Conservation (phyloP, 2,329 filamentous ascomycete genomes). For the Exophiala aquamarina region DNA sequence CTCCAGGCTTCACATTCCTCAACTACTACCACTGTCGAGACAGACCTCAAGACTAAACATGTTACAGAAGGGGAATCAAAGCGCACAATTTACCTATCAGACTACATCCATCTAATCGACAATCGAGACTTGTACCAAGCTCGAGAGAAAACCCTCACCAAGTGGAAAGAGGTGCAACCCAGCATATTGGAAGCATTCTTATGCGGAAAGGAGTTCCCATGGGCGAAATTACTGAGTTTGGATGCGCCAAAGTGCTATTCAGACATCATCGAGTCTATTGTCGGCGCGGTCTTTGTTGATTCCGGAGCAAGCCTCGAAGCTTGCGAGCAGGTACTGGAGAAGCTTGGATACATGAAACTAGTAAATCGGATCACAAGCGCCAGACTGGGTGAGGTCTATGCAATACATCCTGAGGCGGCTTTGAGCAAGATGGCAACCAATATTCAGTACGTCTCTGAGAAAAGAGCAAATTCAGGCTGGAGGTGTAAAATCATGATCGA, state of each 20-base stretch:
- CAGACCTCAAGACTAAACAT: slow-evolving; percentile 32
- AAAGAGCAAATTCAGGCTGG: slow-evolving; percentile 4
- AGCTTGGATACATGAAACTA: slow-evolving; percentile 57
- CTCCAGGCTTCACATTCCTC: slow-evolving; percentile 6
- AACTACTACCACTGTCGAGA: slow-evolving; percentile 10
- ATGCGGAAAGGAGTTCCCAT: slow-evolving; percentile 65
- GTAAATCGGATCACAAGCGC: slow-evolving; percentile 24
- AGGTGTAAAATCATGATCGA: slow-evolving; percentile 16
- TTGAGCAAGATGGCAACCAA: background rate
- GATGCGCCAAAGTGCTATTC: slow-evolving; percentile 75
- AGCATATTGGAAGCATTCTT: slow-evolving; percentile 54
- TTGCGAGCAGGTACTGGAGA: slow-evolving; percentile 62
- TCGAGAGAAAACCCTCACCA: slow-evolving; percentile 11
- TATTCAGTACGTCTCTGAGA: slow-evolving; percentile 3
- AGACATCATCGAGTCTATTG: slow-evolving; percentile 75
- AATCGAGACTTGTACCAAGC: slow-evolving; percentile 1
- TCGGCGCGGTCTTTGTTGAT: slow-evolving; percentile 85
- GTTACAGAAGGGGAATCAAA: slow-evolving; percentile 29
- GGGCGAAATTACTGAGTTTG: slow-evolving; percentile 68
- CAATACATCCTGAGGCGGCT: slow-evolving; percentile 8
- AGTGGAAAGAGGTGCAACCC: slow-evolving; percentile 49
- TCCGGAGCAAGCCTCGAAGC: slow-evolving; percentile 58
- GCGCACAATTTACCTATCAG: slow-evolving; percentile 14
- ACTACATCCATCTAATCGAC: slow-evolving; percentile 19
- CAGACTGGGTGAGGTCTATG: slow-evolving; percentile 7